A percentile compares a stretch with the other conserved stretches of the same genome.
Conservation (phyloP, 306 rosid genomes). For the Glycyrrhiza uralensis region DNA sequence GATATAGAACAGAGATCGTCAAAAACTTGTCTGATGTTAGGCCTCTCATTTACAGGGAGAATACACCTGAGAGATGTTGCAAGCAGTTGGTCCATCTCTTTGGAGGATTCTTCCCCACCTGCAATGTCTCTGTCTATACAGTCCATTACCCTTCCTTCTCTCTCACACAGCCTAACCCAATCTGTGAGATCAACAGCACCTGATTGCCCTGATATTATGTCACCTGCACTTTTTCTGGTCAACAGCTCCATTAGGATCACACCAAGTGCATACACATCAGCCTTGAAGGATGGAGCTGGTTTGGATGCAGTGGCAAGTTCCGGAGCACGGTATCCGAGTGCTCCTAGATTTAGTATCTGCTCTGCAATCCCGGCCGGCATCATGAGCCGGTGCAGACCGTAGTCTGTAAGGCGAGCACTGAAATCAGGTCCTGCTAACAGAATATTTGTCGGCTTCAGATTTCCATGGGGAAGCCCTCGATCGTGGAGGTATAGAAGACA, state of each 20-base stretch:
- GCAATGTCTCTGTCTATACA: slow-evolving; percentile 91
- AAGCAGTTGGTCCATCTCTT: slow-evolving; percentile 82
- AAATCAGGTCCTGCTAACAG: slow-evolving; percentile 64
- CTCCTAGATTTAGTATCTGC: slow-evolving; percentile 91
- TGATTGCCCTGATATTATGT: slow-evolving; percentile 90
- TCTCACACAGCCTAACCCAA: slow-evolving; percentile 94
- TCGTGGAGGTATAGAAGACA: slow-evolving; percentile 84
- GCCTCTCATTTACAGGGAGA: slow-evolving; percentile 98
- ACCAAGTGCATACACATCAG: slow-evolving; percentile 90
- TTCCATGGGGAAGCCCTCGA: slow-evolving; percentile 93
- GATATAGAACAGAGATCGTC: slow-evolving; percentile 80
- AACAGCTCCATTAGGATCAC: slow-evolving; percentile 90
- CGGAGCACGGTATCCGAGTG: slow-evolving; percentile 92
- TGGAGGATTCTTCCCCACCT: slow-evolving; percentile 75
- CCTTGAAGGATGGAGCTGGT: slow-evolving; percentile 83
- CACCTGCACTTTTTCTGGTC: slow-evolving; percentile 95
- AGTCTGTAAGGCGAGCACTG: slow-evolving; percentile 67
- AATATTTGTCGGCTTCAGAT: slow-evolving; percentile 83
- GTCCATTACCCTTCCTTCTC: slow-evolving; percentile 93
- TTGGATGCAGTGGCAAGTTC: slow-evolving; percentile 73
- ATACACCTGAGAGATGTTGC: slow-evolving; percentile 85
- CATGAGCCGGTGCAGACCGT: slow-evolving; percentile 92
- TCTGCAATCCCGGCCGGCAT: slow-evolving; percentile 83
- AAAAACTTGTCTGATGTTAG: slow-evolving; percentile 95
- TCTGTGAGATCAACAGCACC: slow-evolving; percentile 97